phyloP scores from a whole-genome alignment of 305 asterid genomes.

The Rubia balearica region DNA sequence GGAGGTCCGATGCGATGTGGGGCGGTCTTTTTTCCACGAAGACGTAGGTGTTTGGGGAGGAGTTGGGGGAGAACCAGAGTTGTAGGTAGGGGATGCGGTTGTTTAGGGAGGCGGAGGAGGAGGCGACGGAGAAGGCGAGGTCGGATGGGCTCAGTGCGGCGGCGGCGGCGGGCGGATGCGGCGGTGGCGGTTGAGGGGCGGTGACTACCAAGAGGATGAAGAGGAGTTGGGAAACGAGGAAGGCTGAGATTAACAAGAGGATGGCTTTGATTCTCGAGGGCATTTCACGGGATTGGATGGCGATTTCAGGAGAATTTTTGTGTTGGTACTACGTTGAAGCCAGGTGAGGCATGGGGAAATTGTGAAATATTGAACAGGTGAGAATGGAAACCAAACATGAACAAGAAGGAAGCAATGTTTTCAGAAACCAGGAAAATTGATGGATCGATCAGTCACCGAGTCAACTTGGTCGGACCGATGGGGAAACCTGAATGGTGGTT shows the following conservation, averaged over 20 bases:
- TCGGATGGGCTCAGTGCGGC: slow-evolving; percentile 28
- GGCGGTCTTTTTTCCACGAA: slow-evolving; percentile 42
- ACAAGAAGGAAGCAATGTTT: background rate
- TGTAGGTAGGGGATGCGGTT: slow-evolving; percentile 48
- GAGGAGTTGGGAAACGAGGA: slow-evolving; percentile 43
- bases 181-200: slow-evolving; percentile 21
- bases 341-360: background rate
- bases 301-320: background rate
- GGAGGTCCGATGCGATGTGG: slow-evolving; percentile 12
- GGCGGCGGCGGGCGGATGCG: slow-evolving; percentile 25
- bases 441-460: background rate
- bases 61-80: slow-evolving; percentile 60
- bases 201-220: slow-evolving; percentile 28
- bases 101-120: slow-evolving; percentile 49
- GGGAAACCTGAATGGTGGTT: background rate
- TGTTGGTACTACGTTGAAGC: background rate
- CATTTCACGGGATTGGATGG: slow-evolving; percentile 25
- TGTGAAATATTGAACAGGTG: background rate
- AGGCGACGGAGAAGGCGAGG: slow-evolving; percentile 51
- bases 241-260: slow-evolving; percentile 52
- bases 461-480: background rate
- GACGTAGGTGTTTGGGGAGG: slow-evolving; percentile 47
- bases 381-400: background rate
- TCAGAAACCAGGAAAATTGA: background rate
- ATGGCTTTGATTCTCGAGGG: slow-evolving; percentile 35